These are phyloP conservation scores for Lipomyces kockii DNA, from an alignment of 805 yeast genomes.

Conservation along the genomic window DNA sequence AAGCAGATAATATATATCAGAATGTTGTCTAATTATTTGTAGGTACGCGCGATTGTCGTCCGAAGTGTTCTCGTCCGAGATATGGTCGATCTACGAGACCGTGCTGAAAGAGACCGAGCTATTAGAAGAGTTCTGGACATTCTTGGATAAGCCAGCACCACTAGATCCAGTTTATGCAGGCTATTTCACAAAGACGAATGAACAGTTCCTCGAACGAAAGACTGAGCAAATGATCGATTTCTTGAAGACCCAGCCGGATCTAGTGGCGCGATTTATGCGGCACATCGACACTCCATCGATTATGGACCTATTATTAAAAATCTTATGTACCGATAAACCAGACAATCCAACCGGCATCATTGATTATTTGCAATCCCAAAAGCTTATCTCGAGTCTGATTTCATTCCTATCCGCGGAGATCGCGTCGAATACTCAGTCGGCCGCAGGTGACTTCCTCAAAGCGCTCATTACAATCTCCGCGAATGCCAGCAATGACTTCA, in stretches of 20 bases:
- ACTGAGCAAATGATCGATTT: conserved; percentile 70
- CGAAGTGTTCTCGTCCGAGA: conserved; percentile 87
- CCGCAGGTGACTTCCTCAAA: conserved; percentile 93
- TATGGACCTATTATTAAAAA: conserved; percentile 88
- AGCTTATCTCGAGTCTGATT: conserved; percentile 72
- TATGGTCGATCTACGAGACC: conserved; percentile 91
- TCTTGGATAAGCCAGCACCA: conserved; percentile 70
- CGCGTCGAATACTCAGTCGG: conserved; percentile 78
- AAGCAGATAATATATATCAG: neutral
- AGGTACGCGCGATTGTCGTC: conserved; percentile 70
- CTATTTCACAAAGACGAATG: conserved; percentile 88
- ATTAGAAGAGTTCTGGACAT: conserved; percentile 75
- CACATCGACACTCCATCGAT: conserved; percentile 93
- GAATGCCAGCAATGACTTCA: conserved; percentile 83
- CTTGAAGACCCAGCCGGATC: conserved; percentile 65
- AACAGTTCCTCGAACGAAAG: conserved; percentile 85
- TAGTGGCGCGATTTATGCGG: conserved; percentile 79
- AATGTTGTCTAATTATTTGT: neutral
- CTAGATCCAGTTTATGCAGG: conserved; percentile 79
- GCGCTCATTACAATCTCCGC: conserved; percentile 94
- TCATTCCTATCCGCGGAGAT: conserved; percentile 70
- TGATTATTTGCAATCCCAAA: conserved; percentile 71
- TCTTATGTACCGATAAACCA: conserved; percentile 90
- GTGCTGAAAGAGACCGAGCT: conserved; percentile 75
- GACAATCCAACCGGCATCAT: conserved; percentile 88